Conservation (phyloP, 495 filamentous ascomycete species). For the Pyrenopolyporus hunteri region DNA sequence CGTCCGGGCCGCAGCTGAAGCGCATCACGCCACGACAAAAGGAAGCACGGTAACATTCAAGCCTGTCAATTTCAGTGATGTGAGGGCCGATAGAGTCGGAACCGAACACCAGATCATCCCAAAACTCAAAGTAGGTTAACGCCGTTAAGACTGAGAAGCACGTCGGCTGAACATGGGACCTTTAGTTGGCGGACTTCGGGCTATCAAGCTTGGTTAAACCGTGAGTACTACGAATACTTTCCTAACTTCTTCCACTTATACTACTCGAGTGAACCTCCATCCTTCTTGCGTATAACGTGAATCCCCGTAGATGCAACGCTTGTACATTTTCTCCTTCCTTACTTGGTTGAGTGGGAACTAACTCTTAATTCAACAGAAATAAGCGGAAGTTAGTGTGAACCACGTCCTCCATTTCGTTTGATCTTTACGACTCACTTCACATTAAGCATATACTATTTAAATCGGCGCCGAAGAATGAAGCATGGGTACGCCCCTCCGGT, state of each 20-base stretch:
- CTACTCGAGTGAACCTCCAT: too few relatives aligned
- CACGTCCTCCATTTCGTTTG: not conserved
- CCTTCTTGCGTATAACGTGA: too few relatives aligned
- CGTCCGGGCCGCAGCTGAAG: too few relatives aligned
- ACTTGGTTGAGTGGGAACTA: not conserved
- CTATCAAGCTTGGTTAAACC: slow-evolving; percentile 1
- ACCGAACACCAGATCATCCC: slow-evolving; percentile 12
- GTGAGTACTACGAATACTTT: too few relatives aligned
- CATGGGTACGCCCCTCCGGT: slow-evolving; percentile 14
- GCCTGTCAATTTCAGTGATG: not conserved
- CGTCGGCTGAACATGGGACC: not conserved
- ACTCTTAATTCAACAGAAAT: not conserved
- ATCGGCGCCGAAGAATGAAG: not conserved
- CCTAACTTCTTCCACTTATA: not conserved
- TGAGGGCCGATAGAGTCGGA: not conserved
- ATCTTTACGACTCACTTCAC: not conserved
- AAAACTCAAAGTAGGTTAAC: slow-evolving; percentile 10
- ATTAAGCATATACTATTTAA: slow-evolving; percentile 7
- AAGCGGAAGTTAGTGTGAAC: slow-evolving; percentile 18
- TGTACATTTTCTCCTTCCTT: too few relatives aligned
- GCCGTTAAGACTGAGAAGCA: not conserved
- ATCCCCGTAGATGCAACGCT: too few relatives aligned
- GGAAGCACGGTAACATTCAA: not conserved
- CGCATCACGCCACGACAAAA: too few relatives aligned
- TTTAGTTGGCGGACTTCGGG: slow-evolving; percentile 19